These are phyloP conservation scores for Pseudozyma flocculosa DNA, from an alignment of 1,284 basidiomycete species.

Conservation along the genomic window DNA sequence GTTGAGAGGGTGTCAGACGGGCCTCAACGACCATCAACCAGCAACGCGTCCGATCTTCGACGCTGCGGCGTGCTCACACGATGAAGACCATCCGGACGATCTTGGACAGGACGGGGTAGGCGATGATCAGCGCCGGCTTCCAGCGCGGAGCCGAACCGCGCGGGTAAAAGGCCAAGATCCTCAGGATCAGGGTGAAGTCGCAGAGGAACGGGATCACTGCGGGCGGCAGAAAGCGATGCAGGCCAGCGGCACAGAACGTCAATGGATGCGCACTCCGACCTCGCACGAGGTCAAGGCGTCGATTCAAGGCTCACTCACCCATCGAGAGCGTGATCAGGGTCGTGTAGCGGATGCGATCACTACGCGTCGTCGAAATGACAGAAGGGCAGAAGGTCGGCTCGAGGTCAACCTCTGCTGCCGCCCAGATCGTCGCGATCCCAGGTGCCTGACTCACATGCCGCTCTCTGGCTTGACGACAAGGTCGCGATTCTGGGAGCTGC, in stretches of 20 bases:
- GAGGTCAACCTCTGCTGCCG: too few species aligned
- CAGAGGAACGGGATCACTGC: constrained; percentile 18
- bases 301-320: too few species aligned
- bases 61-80: too few species aligned
- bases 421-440: too few species aligned
- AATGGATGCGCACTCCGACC: too few species aligned
- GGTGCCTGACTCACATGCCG: not conserved
- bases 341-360: constrained; percentile 5
- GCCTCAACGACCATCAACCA: too few species aligned
- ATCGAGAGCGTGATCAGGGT: constrained; percentile 9
- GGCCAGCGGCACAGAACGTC: too few species aligned
- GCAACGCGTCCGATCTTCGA: too few species aligned
- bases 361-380: not conserved
- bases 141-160: constrained; percentile 3
- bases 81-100: constrained; percentile 22
- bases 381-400: too few species aligned
- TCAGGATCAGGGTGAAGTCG: constrained; percentile 16
- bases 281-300: too few species aligned
- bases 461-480: constrained; percentile 10
- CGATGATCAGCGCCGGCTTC: constrained; percentile 11
- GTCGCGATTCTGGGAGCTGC: constrained; percentile 8
- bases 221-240: not conserved
- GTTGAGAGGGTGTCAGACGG: too few species aligned
- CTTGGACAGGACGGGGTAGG: constrained; percentile 61
- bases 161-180: constrained; percentile 22